Base-by-base conservation (phyloP, 805 yeast genomes). In the Candida piceae region DNA sequence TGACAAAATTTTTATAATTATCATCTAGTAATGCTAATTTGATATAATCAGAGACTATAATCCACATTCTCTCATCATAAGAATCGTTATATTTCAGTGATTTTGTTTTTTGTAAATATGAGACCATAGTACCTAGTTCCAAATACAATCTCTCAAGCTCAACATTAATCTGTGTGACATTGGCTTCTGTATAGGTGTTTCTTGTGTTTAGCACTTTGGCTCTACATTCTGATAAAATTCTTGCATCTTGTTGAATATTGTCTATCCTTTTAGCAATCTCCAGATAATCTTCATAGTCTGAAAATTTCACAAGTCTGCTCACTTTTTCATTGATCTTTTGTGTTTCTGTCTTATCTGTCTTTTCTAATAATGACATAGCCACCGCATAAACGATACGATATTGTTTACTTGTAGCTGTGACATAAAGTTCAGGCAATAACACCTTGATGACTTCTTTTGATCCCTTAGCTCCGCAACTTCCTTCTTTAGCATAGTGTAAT, bases 11-110 rank as follows among this genome's bases (percentile, higher is more conserved):
- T 12, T 64, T 53, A 17, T 84, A 62, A 7, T 70, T 58, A 9
- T 74, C 75, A 38, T 76, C 77, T 38, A 89, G 64, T 46, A 89
- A 63, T 51, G 83, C 90, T 57, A 87, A 64, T 26, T 79, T 75
- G 31, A 88, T 68, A 42, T 80, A 82, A 48, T 84, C 88, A 0
- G 89, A 78, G 29, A 73, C 62, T 13, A 83, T 55, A 16, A 69
- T 61, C 77, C 80, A 74, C 41, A 81, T 77, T 32, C 78, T 57
- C 18, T 68, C 35, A 20, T 62, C 65, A 35, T 67, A 69, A 4
- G 61, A 62, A 18, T 55, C 62, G 17, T 51, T 50, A 31, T 41
- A 53, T 31, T 47, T 50, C 18, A 40, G 42, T 5, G 57, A 49
- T 34, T 58, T 59, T 5, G 53, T 46, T 13, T 52, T 52, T 30